Base-by-base conservation (phyloP, 495 filamentous ascomycete genomes). In the Lasiosphaeria ovina region DNA sequence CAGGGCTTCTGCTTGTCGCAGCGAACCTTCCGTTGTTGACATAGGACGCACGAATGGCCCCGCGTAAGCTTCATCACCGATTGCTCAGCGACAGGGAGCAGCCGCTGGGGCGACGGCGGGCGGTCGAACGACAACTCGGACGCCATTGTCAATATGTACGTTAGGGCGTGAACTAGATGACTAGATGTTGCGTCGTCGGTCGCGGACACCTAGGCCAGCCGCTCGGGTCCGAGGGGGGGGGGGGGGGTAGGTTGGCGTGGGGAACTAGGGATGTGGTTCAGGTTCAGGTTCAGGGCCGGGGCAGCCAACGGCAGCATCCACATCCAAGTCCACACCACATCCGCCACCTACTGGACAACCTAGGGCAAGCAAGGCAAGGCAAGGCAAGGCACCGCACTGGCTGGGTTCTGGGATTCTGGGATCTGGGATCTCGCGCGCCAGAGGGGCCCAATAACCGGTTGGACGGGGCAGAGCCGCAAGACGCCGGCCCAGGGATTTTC, bases 1-100 rank as follows among this genome's bases (percentile, higher is more conserved):
- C 87, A 89, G 36, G 83, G 85, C 62, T 86, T 80, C 60, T 80
- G 76, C 69, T 83, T 81, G 69, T 89, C 84, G 69, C 87, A 89
- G 59, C 81, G 82, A 54, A 89, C 87, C 71, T 89, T 89, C 52
- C 85, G 79, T 60, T 83, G 83, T 63, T 86, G 82, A 65, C 87
- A 89, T 49, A 86, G 69, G 42, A 87, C 79, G 63, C 86, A 89
- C 38, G 85, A 87, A 66, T 82, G 83, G 42, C 79, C 79, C 57
- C 79, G 71, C 24, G 79, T 81, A 67, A 81, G 72, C 64, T 81
- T 81, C 62, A 80, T 71, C 56, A 68, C 70, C 65, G 74, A 73
- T 40, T 72, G 60, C 60, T 76, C 69, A 57, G 67, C 59, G 51
- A 61, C 62, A 53, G 64, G 35, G 57, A 54, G 62, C 62, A 66